Base-by-base conservation (phyloP, 768 basidiomycete genomes). In the Pisolithus microcarpus region DNA sequence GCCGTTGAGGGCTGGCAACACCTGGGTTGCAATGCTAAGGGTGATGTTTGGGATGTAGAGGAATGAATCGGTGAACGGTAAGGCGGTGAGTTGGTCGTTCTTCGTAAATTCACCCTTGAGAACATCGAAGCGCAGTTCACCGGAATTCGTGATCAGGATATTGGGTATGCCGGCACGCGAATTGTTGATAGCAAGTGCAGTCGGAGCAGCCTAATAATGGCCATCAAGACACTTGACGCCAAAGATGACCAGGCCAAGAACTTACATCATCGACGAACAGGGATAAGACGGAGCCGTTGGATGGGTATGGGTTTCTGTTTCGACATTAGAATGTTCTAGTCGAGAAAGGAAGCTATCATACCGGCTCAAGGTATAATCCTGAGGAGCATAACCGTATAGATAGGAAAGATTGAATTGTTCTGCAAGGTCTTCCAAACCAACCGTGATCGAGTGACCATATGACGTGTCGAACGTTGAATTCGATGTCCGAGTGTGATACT, bases 11-110 rank as follows among this genome's bases (percentile, higher is more conserved):
- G n/a, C n/a, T n/a, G n/a, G n/a, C n/a, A n/a, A n/a, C n/a, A n/a
- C n/a, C n/a, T n/a, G n/a, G n/a, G n/a, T n/a, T n/a, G n/a, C 87
- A 30, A 78, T 62, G 23, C 67, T 61, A 15, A 78, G 64, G 0
- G 75, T 63, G 34, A 90, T 70, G 40, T 76, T 68, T 6, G 82
- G 67, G 50, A 90, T 75, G 65, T 74, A 89, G 19, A 77, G 53
- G 72, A 88, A 87, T 7, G 70, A 52, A 59, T 90, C 80, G 0
- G 69, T 64, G 61, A 86, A 92, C 0, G 90, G 87, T 6, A 78
- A 81, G 1, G 79, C 78, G 0, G 86, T 86, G 42, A 91, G 75
- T 57, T 89, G 83, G 64, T 92, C 88, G 62, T 91, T 87, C 64
- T 81, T 81, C 28, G 84, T 85, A 69, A 92, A 91, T 2, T 79